Evolutionary conservation across 2,329 filamentous ascomycete species (phyloP), one percentile per base, ranked within the genome.

Genomic region (Didymella arachidicola): DNA sequence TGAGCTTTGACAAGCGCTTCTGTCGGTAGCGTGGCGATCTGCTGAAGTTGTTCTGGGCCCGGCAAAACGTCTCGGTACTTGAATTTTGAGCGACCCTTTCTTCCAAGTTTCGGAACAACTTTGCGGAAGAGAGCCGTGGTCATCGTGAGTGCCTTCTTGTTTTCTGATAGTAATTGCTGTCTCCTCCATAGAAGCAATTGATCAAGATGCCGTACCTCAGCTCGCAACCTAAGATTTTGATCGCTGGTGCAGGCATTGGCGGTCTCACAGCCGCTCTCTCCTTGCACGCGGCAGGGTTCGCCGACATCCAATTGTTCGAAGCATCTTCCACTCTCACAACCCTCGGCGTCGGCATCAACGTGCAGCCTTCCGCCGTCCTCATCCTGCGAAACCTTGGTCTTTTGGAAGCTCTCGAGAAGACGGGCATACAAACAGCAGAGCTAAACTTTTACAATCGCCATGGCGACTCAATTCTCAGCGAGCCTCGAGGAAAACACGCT

Each of bases 241-340:
- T 73, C 38, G 68, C 61, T 29, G 71, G 71, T 18, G 67, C 69
- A 87, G 89, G 90, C 61, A 93, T 94, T 88, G 90, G 90, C 52
- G 91, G 91, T 32, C 79, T 93, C 34, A 85, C 88, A 55, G 84
- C 82, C 36, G 89, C 90, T 7, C 82, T 93, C 39, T 85, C 89
- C 14, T 82, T 93, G 30, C 89, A 90, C 30, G 89, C 88, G 72
- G 87, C 87, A 71, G 91, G 90, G 2, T 75, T 78, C 60, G 78
- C 67, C n/a, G 72, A 80, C 64, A 77, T 82, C 47, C 66, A 77
- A 41, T 71, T 81, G 25, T 81, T 78, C 63, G 80, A 82, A 60
- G 75, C 79, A 2, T 75, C 77, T 7, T 72, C 72, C 2, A 69
- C 72, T n/a, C 70, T 81, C 8, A 79, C 77, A 7, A 78, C 78